A percentile compares a stretch with the other conserved stretches of the same genome.
These are phyloP conservation scores for Rhodotorula sp. DNA, from an alignment of 1,284 basidiomycete genomes.

Conservation along the genomic window DNA sequence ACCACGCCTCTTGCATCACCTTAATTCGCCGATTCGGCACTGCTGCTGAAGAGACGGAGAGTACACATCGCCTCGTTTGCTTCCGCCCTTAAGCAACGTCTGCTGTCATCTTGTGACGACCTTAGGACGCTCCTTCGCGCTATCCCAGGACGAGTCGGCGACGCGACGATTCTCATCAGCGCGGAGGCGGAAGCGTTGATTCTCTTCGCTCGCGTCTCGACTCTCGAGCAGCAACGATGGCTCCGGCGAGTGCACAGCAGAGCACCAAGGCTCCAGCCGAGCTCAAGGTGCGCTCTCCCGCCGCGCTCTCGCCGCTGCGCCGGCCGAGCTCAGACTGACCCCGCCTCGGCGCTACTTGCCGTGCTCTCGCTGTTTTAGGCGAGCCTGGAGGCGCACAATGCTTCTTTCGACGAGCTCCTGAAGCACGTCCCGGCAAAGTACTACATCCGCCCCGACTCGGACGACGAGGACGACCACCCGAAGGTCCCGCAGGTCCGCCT, in stretches of 20 bases:
- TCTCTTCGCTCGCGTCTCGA: too few species aligned
- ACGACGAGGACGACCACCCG: conserved; percentile 61
- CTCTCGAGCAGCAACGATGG: neutral
- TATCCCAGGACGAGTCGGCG: neutral
- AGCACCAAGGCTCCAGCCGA: neutral
- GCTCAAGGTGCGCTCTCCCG: conserved; percentile 15
- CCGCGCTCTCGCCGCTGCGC: neutral
- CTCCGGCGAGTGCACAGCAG: neutral
- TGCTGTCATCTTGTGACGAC: too few species aligned
- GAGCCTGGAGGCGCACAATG: conserved; percentile 78
- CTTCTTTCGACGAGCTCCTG: conserved; percentile 74
- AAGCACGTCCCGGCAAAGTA: conserved; percentile 83
- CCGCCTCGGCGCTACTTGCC: neutral
- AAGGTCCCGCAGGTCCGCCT: conserved; percentile 13
- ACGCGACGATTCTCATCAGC: neutral
- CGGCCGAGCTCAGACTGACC: conserved; percentile 4
- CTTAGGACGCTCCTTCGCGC: too few species aligned
- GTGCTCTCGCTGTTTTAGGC: conserved; percentile 48
- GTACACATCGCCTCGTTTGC: too few species aligned
- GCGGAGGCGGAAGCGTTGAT: too few species aligned
- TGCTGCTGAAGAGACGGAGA: neutral
- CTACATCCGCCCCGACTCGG: conserved; percentile 70
- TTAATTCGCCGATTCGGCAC: too few species aligned
- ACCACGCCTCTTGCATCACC: too few species aligned
- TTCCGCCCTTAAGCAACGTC: too few species aligned